Conservation (phyloP, 179 eudicot genomes). For the Carnegiea gigantea region DNA sequence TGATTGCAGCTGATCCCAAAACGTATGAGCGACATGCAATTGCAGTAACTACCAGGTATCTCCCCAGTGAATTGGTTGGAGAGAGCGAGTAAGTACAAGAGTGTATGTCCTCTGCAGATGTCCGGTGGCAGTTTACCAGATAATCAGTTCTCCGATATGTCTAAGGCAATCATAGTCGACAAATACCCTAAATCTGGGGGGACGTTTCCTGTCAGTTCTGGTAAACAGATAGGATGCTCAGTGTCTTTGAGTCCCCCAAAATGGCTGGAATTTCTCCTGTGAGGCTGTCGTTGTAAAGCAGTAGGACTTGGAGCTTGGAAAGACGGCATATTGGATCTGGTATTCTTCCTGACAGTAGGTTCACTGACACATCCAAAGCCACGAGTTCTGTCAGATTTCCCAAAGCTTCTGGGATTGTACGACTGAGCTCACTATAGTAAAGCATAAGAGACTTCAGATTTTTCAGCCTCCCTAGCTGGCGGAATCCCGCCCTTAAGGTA, state of each 20-base stretch:
- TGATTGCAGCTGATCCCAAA: conserved; percentile 69
- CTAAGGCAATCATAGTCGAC: conserved; percentile 57
- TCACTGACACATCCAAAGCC: conserved; percentile 79
- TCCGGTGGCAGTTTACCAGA: conserved; percentile 60
- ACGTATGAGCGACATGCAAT: conserved; percentile 61
- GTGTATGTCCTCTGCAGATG: conserved; percentile 61
- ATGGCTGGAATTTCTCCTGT: conserved; percentile 58
- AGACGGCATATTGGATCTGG: conserved; percentile 67
- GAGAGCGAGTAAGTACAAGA: conserved; percentile 61
- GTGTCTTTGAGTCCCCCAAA: conserved; percentile 53
- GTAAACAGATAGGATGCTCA: conserved; percentile 61
- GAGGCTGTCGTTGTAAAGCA: conserved; percentile 83
- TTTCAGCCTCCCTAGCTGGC: conserved; percentile 51
- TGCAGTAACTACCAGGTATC: conserved; percentile 58
- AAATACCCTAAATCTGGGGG: conserved; percentile 63
- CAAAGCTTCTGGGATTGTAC: conserved; percentile 65
- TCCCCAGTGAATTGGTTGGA: conserved; percentile 61
- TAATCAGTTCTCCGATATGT: conserved; percentile 72
- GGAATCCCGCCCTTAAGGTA: conserved; percentile 59
- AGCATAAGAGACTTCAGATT: conserved; percentile 68
- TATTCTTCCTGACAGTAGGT: conserved; percentile 59
- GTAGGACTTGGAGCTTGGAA: conserved; percentile 58
- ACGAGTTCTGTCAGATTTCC: conserved; percentile 70
- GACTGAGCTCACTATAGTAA: conserved; percentile 64
- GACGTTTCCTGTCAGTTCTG: conserved; percentile 75